Evolutionary conservation across 306 rosid genomes (phyloP), one percentile per base, ranked within the genome.

Genomic region (Rosa rugosa): DNA sequence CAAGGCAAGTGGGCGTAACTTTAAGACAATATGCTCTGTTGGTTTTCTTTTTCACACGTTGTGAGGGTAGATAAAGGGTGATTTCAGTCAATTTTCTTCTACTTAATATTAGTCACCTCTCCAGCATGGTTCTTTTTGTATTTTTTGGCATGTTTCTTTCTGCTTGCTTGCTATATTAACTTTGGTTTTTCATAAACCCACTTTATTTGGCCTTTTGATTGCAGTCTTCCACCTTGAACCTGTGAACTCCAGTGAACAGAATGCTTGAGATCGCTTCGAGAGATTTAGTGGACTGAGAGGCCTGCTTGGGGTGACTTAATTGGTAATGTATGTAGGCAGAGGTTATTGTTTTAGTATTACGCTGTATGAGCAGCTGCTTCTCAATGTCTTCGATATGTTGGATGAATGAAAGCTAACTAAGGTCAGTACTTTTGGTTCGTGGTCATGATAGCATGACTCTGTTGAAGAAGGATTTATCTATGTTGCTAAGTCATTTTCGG

Each of bases 401-500:
- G 99, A 94, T 71, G 93, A 92, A 85, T 94, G 99, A 84, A 92
- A 86, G 83, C 83, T 94, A 80, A 89, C 97, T 41, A 97, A 92
- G 97, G 99, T 94, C 59, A 84, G 93, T 86, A 73, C 79, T 72
- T 75, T 83, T 79, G 75, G 81, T 77, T 78, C 70, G 23, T 69
- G 80, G 46, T 64, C 74, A 53, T 64, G 79, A 79, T 75, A 63
- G 40, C 60, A 59, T 36, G 63, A 63, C 45, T 80, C 45, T 80
- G 50, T 47, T 34, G 56, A 82, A 78, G 36, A 60, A 64, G 76
- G 78, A 63, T 65, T 10, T 10, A 31, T 79, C 63, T 18, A 73
- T 71, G n/a, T 72, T 83, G 10, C 12, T 11, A 46, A 10, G 50
- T 46, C n/a, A 31, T 31, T 31, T 31, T 31, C 36, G 36, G 36